Evolutionary conservation across 495 filamentous ascomycete species (phyloP), one percentile per base, ranked within the genome.

Genomic region (Hypomontagnella monticulosa): DNA sequence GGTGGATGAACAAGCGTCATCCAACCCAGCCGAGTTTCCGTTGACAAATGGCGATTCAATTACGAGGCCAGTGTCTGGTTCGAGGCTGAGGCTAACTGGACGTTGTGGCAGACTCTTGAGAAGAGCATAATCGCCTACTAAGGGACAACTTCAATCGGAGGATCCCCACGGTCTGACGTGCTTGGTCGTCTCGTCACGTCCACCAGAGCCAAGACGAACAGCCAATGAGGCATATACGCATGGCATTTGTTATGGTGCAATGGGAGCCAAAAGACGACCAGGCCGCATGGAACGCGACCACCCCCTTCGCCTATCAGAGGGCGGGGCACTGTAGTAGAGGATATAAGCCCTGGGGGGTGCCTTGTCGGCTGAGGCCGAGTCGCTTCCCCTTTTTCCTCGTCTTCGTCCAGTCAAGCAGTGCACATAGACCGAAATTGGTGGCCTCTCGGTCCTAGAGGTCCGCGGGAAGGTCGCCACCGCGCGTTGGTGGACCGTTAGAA

Each of bases 141-240:
- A 19, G 52, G 43, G 57, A 48, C 27, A 57, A 56, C 30, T 20
- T 47, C 33, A 18, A 47, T 48, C 14, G n/a, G 41, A 42, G 42
- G 52, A 37, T 50, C 42, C 54, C 61, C 50, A 51, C 41, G 55
- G 59, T 63, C 55, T 69, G 60, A 60, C 66, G 43, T 63, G 66
- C 59, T 63, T 64, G 19, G 34, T 61, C 37, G 44, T 51, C 50
- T 59, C 18, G 49, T 63, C 55, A 51, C 50, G 60, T 55, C 55
- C 44, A 52, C 59, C 27, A 34, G 34, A 36, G 52, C 19, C 50
- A 36, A 32, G 20, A 18, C 33, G 12, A n/a, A 50, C 30, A 56
- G 34, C 66, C 66, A 69, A 69, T 69, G 49, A 57, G 54, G 42
- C 14, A 46, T 54, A 56, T 63, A 69, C 66, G 66, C 66, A 69